These are phyloP conservation scores for Chalaropsis thielavioides DNA, from an alignment of 2,329 filamentous ascomycete genomes.

Conservation along the genomic window DNA sequence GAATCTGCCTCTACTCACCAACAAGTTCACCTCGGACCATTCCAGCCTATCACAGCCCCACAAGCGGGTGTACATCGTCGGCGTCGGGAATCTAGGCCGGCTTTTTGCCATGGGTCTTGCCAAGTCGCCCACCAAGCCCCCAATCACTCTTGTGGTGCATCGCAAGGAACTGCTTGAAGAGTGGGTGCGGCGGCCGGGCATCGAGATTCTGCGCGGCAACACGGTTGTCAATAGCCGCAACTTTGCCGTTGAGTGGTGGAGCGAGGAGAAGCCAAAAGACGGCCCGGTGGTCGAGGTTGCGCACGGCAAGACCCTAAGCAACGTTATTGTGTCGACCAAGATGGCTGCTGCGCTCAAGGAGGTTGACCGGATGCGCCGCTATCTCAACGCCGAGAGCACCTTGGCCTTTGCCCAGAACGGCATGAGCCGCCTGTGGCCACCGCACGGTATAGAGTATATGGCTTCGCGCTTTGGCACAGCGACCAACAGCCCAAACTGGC, in stretches of 20 bases:
- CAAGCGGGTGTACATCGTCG: conserved; percentile 57
- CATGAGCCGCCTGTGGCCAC: conserved; percentile 54
- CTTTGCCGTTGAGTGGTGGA: conserved; percentile 42
- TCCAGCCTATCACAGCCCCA: conserved; percentile 10
- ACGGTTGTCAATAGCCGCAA: conserved; percentile 24
- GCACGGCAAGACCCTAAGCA: conserved; percentile 38
- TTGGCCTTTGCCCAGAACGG: conserved; percentile 82
- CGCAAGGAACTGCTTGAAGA: conserved; percentile 34
- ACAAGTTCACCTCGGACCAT: conserved; percentile 17
- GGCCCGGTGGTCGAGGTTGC: conserved; percentile 30
- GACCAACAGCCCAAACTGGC: conserved; percentile 46
- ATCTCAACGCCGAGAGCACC: conserved; percentile 51
- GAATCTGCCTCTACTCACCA: conserved; percentile 8
- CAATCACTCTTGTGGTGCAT: conserved; percentile 69
- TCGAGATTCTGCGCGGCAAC: conserved; percentile 31
- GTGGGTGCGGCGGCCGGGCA: conserved; percentile 32
- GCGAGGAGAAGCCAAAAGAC: conserved; percentile 28
- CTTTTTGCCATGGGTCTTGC: conserved; percentile 63
- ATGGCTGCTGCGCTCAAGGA: conserved; percentile 52
- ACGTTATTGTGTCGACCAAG: conserved; percentile 69
- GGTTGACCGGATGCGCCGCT: conserved; percentile 40
- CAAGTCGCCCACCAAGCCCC: conserved; percentile 44
- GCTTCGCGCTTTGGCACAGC: conserved; percentile 27
- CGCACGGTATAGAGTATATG: conserved; percentile 32
- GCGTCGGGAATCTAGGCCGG: conserved; percentile 66